These are phyloP conservation scores for Anthracocystis walkeri DNA, from an alignment of 1,284 basidiomycete species.

Conservation along the genomic window DNA sequence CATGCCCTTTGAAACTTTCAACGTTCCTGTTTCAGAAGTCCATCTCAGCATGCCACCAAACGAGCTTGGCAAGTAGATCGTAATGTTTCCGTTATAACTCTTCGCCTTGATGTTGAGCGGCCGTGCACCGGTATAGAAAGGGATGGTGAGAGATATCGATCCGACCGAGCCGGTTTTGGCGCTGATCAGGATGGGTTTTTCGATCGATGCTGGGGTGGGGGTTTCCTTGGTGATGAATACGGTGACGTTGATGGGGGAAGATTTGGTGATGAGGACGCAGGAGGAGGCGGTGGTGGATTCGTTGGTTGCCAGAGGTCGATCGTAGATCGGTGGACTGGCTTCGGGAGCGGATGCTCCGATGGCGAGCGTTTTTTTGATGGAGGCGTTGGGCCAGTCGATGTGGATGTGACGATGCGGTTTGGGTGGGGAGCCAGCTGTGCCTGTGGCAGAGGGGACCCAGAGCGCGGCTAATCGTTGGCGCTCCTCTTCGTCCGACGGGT, in stretches of 20 bases:
- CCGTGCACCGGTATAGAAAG: constrained; percentile 43
- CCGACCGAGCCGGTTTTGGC: constrained; percentile 42
- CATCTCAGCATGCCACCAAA: constrained; percentile 62
- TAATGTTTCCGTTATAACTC: constrained; percentile 48
- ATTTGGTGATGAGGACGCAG: constrained; percentile 46
- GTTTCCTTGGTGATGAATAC: constrained; percentile 45
- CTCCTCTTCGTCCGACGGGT: constrained; percentile 20
- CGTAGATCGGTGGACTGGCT: constrained; percentile 52
- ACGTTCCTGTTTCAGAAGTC: constrained; percentile 52
- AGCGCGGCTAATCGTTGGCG: constrained; percentile 23
- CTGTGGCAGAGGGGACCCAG: constrained; percentile 19
- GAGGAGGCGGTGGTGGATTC: constrained; percentile 32
- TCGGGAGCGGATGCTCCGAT: constrained; percentile 54
- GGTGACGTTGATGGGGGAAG: constrained; percentile 50
- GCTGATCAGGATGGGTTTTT: constrained; percentile 40
- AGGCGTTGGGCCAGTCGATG: constrained; percentile 57
- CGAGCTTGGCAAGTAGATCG: constrained; percentile 47
- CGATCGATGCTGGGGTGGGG: not conserved
- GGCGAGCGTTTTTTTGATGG: constrained; percentile 58
- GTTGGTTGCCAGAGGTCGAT: constrained; percentile 36
- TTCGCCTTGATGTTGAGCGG: constrained; percentile 57
- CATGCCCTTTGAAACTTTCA: constrained; percentile 50
- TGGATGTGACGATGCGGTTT: constrained; percentile 52
- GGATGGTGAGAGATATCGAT: constrained; percentile 34
- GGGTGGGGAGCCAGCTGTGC: not conserved